Base-by-base conservation (phyloP, 2,329 filamentous ascomycete species). In the Colletotrichum melonis region DNA sequence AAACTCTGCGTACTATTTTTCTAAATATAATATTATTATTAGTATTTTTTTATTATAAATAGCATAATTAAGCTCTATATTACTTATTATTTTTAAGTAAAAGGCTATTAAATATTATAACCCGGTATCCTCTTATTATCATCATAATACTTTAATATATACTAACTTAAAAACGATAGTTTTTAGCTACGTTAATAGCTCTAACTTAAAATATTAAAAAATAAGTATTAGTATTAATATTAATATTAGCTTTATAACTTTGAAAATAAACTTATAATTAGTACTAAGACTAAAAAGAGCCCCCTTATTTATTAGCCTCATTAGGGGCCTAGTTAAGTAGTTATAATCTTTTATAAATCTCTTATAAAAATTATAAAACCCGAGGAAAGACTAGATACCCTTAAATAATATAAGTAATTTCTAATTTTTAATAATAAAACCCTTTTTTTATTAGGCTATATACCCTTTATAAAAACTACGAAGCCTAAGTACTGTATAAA, bases 1-100 rank as follows among this genome's bases (percentile, higher is more conserved):
- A 0, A 30, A 2, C 28, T 30, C 2, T 1, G 1, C 1, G 0
- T 0, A 0, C 0, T 30, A 30, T 30, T 30, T 0, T 0, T 30
- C 1, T 8, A 30, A 2, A 1, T 30, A 30, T 8, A 30, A 0
- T 8, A 30, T 0, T 30, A 30, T 30, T 30, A 30, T 30, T 30
- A 30, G 1, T 30, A 30, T 30, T 8, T 30, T 0, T 30, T 30
- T 30, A 30, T 30, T 30, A 30, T 30, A 30, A 8, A 30, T 30
- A 30, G 8, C 0, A 0, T 30, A 30, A 1, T 8, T 30, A 30
- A 30, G 8, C 8, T 30, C 0, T 30, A 1, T 1, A 1, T 0
- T 8, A 8, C 8, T 30, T 30, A 30, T 30, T 0, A 2, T 30
- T 30, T 30, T 30, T 30, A 30, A 30, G 1, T 8, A 30, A 8